Evolutionary conservation across 2,329 filamentous ascomycete genomes (phyloP).

Genomic region (Penicillium hordei): DNA sequence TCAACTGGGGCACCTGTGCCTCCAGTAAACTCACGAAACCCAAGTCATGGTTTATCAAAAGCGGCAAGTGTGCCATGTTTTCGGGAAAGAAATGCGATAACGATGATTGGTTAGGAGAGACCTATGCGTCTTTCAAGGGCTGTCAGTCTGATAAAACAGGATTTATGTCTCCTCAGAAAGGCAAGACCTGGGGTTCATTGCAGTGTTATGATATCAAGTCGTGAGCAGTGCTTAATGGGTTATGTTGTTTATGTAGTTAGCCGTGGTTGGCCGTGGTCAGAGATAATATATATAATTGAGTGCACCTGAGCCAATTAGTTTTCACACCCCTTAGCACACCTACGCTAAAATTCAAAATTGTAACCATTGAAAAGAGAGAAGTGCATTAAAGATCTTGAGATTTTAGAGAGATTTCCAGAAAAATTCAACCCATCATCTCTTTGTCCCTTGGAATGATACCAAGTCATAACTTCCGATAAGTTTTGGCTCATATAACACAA

Average conservation of each 20-base stretch:
- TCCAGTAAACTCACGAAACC: not conserved
- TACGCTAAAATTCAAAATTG: not conserved
- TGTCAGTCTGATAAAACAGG: not conserved
- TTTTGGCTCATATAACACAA: too few relatives aligned
- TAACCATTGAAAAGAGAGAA: too few relatives aligned
- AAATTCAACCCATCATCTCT: not conserved
- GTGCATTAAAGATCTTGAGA: too few relatives aligned
- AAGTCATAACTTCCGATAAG: not conserved
- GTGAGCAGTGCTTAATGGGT: too few relatives aligned
- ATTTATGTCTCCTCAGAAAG: not conserved
- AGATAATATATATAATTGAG: not conserved
- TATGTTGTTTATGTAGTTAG: too few relatives aligned
- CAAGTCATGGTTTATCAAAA: not conserved
- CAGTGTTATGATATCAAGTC: not conserved
- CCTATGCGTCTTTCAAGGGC: not conserved
- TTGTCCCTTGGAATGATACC: too few relatives aligned
- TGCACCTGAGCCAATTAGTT: not conserved
- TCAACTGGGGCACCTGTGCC: constrained; percentile 1
- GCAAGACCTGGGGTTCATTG: not conserved
- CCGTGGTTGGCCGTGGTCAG: too few relatives aligned
- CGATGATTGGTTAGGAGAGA: not conserved
- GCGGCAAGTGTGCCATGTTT: not conserved
- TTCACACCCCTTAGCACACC: not conserved
- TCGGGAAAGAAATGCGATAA: not conserved
- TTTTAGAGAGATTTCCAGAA: not conserved